A percentile compares a stretch with the other conserved stretches of the same genome.
Evolutionary conservation across 2,329 filamentous ascomycete species (phyloP).

Genomic region (Plenodomus biglobosus): DNA sequence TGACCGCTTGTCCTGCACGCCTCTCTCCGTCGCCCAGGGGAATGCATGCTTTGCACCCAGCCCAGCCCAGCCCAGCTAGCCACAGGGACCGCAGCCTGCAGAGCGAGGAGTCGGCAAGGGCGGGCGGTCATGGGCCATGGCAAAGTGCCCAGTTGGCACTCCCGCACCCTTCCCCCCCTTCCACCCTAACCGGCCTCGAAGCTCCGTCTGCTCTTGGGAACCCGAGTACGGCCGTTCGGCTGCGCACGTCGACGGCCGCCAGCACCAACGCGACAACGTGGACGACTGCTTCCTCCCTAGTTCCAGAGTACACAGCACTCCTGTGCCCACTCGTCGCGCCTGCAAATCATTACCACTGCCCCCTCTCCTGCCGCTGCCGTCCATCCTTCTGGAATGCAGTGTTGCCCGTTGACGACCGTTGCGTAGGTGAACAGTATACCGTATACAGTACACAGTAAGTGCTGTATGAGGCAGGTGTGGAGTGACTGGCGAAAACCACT

Average conservation of each 20-base stretch:
- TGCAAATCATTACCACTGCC: slow-evolving; percentile 21
- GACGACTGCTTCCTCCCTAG: slow-evolving; percentile 1
- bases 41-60: slow-evolving; percentile 19
- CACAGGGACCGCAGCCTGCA: slow-evolving; percentile 11
- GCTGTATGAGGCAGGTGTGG: too few species aligned
- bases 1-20: slow-evolving; percentile 30
- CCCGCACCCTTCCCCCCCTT: slow-evolving; percentile 2
- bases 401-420: slow-evolving; percentile 3
- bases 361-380: slow-evolving; percentile 3
- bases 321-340: slow-evolving; percentile 15
- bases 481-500: not conserved
- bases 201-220: slow-evolving; percentile 5
- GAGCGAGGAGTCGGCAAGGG: slow-evolving; percentile 22
- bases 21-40: slow-evolving; percentile 24
- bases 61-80: slow-evolving; percentile 14
- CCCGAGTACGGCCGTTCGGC: slow-evolving; percentile 9
- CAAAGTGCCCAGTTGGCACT: slow-evolving; percentile 2
- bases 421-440: not conserved
- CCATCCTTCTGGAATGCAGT: slow-evolving; percentile 26
- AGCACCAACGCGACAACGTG: slow-evolving; percentile 11
- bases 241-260: slow-evolving; percentile 12
- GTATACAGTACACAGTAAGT: too few species aligned
- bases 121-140: slow-evolving; percentile 11
- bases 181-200: slow-evolving; percentile 1
- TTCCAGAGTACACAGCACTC: too few species aligned